Conservation (phyloP, 2,329 filamentous ascomycete genomes). For the Fusarium nisikadoi region DNA sequence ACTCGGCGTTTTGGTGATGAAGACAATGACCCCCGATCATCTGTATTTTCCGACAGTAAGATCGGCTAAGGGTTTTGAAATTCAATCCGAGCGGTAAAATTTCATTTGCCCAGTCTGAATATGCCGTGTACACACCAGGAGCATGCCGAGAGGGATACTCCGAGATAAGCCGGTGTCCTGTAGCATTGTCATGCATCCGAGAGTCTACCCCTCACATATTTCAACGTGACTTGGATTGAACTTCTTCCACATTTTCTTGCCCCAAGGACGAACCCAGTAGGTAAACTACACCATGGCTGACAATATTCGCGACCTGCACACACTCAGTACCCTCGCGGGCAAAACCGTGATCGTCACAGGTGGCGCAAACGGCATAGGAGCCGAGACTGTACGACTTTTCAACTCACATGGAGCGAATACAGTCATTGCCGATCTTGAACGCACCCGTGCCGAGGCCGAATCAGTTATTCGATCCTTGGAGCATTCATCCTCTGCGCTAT, state of each 20-base stretch:
- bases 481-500: neutral
- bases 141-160: neutral
- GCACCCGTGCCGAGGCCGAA: neutral
- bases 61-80: neutral
- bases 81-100: accelerated
- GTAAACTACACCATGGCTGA: accelerated
- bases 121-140: neutral
- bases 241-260: accelerated
- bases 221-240: accelerated
- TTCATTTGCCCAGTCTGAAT: neutral
- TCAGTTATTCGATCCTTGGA: neutral
- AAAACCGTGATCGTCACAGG: neutral
- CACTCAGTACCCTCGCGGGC: neutral
- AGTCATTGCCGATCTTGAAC: neutral
- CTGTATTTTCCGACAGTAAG: neutral
- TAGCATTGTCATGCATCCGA: accelerated
- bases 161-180: neutral
- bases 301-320: accelerated
- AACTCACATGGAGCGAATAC: neutral
- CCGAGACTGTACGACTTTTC: neutral
- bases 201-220: accelerated
- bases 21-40: neutral
- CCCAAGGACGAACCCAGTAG: accelerated
- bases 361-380: neutral
- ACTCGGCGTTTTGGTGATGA: neutral